A percentile compares a stretch with the other conserved stretches of the same genome.
Conservation (phyloP, 2,329 filamentous ascomycete species). For the Chalaropsis ovoidea region DNA sequence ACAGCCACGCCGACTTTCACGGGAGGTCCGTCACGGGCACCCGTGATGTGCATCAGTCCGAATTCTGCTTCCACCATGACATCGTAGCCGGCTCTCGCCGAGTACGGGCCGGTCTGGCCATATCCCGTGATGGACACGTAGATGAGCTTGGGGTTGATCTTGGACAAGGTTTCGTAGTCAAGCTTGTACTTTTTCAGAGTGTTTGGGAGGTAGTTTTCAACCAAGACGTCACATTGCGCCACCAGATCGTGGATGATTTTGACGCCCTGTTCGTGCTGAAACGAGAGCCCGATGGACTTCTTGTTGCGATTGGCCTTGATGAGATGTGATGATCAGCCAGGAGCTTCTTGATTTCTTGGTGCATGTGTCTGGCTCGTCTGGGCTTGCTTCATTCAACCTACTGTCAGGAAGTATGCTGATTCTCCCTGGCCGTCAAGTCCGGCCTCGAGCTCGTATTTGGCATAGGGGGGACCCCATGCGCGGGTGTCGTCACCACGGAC, state of each 20-base stretch:
- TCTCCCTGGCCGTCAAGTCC: slow-evolving; percentile 64
- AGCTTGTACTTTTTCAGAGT: slow-evolving; percentile 81
- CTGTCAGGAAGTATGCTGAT: slow-evolving; percentile 86
- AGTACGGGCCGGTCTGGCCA: slow-evolving; percentile 87
- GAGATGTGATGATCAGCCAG: background rate
- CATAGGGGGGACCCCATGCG: slow-evolving; percentile 94
- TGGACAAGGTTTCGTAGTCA: slow-evolving; percentile 70
- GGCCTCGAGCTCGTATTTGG: slow-evolving; percentile 56
- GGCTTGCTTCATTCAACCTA: slow-evolving; percentile 35
- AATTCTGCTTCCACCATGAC: slow-evolving; percentile 99
- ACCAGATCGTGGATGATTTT: slow-evolving; percentile 78
- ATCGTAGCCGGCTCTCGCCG: slow-evolving; percentile 82
- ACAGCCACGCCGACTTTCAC: slow-evolving; percentile 97
- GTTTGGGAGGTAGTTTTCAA: slow-evolving; percentile 93
- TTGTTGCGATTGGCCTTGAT: slow-evolving; percentile 88
- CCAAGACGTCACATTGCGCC: slow-evolving; percentile 77
- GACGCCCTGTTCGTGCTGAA: slow-evolving; percentile 73
- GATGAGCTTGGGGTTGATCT: slow-evolving; percentile 76
- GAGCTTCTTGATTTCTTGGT: background rate
- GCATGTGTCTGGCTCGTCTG: background rate
- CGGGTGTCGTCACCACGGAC: slow-evolving; percentile 83
- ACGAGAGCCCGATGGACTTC: slow-evolving; percentile 83
- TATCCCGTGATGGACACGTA: slow-evolving; percentile 97
- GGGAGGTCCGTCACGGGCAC: slow-evolving; percentile 72
- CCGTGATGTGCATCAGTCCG: slow-evolving; percentile 97